Percentiles rank a stretch among this genome's conserved stretches.
These are phyloP conservation scores for Skeletonema menzelii DNA, from an alignment of 108 stramenopile species.

Conservation along the genomic window DNA sequence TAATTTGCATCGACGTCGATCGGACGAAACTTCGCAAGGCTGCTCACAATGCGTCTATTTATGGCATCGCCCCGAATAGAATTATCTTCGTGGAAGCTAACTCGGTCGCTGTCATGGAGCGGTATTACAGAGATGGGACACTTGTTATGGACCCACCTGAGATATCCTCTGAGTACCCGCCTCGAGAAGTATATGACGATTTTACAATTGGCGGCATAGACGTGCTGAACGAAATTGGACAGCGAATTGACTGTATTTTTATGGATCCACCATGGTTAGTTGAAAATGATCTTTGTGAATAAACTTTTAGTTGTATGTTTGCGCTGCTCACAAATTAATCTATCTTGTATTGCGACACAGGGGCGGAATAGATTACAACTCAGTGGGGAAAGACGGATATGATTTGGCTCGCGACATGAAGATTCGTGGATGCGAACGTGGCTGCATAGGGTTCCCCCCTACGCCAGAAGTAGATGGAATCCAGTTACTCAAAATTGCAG, in stretches of 20 bases:
- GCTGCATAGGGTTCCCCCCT: constrained; percentile 42
- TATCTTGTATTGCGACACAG: not conserved
- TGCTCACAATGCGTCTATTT: constrained; percentile 92
- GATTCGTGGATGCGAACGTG: constrained; percentile 54
- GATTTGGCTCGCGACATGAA: constrained; percentile 85
- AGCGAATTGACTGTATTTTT: constrained; percentile 74
- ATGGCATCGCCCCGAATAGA: constrained; percentile 77
- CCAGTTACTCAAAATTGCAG: constrained; percentile 73
- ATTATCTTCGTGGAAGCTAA: constrained; percentile 85
- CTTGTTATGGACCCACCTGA: constrained; percentile 65
- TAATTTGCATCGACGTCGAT: constrained; percentile 91
- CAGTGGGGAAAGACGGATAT: constrained; percentile 84
- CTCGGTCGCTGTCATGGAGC: constrained; percentile 67
- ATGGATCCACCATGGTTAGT: constrained; percentile 85
- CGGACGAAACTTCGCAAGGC: constrained; percentile 84
- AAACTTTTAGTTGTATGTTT: too few species aligned
- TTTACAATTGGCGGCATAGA: constrained; percentile 79
- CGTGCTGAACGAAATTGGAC: constrained; percentile 48
- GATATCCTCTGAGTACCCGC: constrained; percentile 48
- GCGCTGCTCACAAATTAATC: too few species aligned
- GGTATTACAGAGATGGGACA: constrained; percentile 72
- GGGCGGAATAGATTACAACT: constrained; percentile 79
- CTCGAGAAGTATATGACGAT: constrained; percentile 62
- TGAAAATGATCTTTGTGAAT: not conserved
- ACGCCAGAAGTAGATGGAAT: constrained; percentile 59